Base-by-base conservation (phyloP, 805 yeast species). In the Pichia pseudocactophila region DNA sequence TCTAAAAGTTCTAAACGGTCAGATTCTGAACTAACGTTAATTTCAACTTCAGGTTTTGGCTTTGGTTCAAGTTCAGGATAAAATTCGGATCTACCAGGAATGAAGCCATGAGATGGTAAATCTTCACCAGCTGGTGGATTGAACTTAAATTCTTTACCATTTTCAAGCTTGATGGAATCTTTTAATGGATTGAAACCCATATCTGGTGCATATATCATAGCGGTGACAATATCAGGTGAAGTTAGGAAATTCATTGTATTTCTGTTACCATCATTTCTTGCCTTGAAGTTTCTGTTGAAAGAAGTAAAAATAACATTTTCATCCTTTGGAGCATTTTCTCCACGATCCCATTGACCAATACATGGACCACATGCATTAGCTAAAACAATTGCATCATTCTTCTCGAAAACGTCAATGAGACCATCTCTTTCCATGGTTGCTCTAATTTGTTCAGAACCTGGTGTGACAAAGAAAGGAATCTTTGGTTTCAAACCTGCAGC, bases 321-420 rank as follows among this genome's bases (percentile, higher is more conserved):
- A 67, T 85, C 95, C 75, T 85, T 87, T 73, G 85, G 80, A 65
- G 86, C 78, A 64, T 85, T 89, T 59, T 74, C 83, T 36, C 67
- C 67, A 70, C 97, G 83, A 66, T 89, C 96, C 97, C 97, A 90
- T 74, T 90, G 97, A 61, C 97, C 97, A 62, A 89, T 89, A 77
- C 97, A 89, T 62, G 97, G 97, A 61, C 97, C 97, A 75, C 97
- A 90, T 46, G 97, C 97, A 63, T 90, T 90, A 48, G 97, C 97
- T 62, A 90, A 73, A 43, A 90, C 97, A 48, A 82, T 75, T 64
- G 95, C 97, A 55, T 97, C 97, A 57, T 82, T 84, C 59, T 86
- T 87, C 61, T 81, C 79, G 68, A 90, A 88, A 53, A 92, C 82
- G 55, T 82, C 72, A 55, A 90, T 78, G 65, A 84, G 82, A 49